A percentile compares a stretch with the other conserved stretches of the same genome.
Evolutionary conservation across 176 grass and related monocot genomes (phyloP).

Genomic region (Pontederia crassipes): DNA sequence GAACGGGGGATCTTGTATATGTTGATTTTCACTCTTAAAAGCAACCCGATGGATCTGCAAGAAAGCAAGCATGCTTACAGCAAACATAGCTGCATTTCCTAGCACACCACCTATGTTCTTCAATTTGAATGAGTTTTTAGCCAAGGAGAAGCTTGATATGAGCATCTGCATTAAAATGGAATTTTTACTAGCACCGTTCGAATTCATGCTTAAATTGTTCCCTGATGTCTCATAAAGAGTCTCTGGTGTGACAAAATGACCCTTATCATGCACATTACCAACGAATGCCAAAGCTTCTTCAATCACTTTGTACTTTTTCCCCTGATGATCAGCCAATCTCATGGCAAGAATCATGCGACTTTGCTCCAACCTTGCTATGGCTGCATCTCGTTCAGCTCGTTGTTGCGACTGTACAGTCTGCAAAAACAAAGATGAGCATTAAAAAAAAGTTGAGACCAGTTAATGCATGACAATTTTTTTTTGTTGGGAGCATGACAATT

Average conservation of each 20-base stretch:
- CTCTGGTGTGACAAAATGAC: slow-evolving; percentile 43
- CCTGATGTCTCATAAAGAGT: slow-evolving; percentile 23
- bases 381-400: slow-evolving; percentile 48
- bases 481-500: too few species aligned
- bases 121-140: slow-evolving; percentile 42
- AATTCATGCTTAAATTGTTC: slow-evolving; percentile 23
- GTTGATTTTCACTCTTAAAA: slow-evolving; percentile 23
- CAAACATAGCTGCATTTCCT: slow-evolving; percentile 54
- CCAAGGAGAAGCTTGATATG: slow-evolving; percentile 43
- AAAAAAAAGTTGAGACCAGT: too few species aligned
- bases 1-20: slow-evolving; percentile 1
- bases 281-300: slow-evolving; percentile 70
- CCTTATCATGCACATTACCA: slow-evolving; percentile 40
- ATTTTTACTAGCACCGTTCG: slow-evolving; percentile 16
- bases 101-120: slow-evolving; percentile 38
- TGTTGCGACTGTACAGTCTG: slow-evolving; percentile 79
- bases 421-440: background rate
- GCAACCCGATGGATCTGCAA: slow-evolving; percentile 57
- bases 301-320: slow-evolving; percentile 63
- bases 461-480: too few species aligned
- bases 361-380: slow-evolving; percentile 72
- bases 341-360: slow-evolving; percentile 54
- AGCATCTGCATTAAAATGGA: slow-evolving; percentile 41
- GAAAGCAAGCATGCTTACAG: slow-evolving; percentile 76
- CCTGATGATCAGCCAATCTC: slow-evolving; percentile 64